Conservation (phyloP, 805 yeast genomes). For the Hanseniaspora lindneri region DNA sequence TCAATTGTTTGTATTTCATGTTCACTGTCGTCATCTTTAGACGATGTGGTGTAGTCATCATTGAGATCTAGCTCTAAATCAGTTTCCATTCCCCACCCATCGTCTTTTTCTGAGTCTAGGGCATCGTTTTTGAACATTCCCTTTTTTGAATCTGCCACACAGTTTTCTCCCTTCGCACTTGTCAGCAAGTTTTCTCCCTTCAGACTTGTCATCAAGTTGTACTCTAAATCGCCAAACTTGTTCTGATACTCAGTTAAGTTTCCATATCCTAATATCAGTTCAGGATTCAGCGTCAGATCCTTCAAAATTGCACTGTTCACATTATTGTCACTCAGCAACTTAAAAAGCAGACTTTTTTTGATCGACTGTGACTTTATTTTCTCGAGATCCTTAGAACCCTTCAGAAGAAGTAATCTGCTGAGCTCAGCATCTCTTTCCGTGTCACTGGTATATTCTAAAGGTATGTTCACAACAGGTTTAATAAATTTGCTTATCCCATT, state of each 20-base stretch:
- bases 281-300: background rate
- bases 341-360: background rate
- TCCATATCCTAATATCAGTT: conserved; percentile 5
- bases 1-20: background rate
- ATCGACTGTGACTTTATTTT: conserved; percentile 5
- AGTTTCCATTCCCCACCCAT: background rate
- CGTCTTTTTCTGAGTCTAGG: background rate
- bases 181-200: background rate
- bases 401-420: background rate
- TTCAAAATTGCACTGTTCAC: background rate
- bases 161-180: background rate
- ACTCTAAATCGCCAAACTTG: conserved; percentile 5
- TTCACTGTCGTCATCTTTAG: background rate
- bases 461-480: conserved; percentile 1
- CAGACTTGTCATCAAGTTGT: background rate
- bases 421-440: background rate
- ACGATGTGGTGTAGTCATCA: no score
- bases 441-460: background rate
- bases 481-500: background rate
- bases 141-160: no score
- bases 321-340: background rate
- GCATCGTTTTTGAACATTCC: background rate
- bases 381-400: conserved; percentile 1
- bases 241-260: conserved; percentile 7
- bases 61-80: conserved; percentile 3